Evolutionary conservation across 2,329 filamentous ascomycete species (phyloP).

Genomic region (Talaromyces sp.): DNA sequence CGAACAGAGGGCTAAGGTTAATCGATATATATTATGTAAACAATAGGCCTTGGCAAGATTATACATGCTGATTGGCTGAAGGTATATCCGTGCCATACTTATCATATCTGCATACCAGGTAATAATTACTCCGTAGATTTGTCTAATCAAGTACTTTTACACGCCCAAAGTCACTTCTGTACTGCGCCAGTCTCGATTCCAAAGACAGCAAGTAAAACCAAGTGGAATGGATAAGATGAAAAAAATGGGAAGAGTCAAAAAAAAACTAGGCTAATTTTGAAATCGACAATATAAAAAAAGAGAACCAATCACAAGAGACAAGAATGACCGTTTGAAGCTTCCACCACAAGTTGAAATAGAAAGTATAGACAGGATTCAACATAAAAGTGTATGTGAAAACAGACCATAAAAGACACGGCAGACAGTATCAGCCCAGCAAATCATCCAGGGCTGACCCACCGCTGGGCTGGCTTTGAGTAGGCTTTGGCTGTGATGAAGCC

Average conservation of each 20-base stretch:
- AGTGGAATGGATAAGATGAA: background rate
- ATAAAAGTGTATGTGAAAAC: slow-evolving; percentile 22
- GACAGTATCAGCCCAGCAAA: slow-evolving; percentile 4
- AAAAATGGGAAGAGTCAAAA: background rate
- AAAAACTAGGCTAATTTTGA: background rate
- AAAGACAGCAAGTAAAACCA: background rate
- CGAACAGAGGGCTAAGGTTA: background rate
- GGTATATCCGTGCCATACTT: too few species aligned
- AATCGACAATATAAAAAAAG: background rate
- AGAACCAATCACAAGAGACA: background rate
- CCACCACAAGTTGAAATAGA: background rate
- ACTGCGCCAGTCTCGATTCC: background rate
- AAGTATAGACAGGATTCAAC: background rate
- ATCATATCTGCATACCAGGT: too few species aligned
- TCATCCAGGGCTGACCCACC: background rate
- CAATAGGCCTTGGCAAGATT: background rate
- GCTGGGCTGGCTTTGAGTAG: background rate
- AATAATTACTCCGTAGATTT: too few species aligned
- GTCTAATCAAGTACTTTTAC: too few species aligned
- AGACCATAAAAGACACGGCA: slow-evolving; percentile 24
- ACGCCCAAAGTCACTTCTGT: background rate
- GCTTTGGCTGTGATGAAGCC: background rate
- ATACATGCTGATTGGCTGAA: background rate
- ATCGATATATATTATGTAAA: background rate
- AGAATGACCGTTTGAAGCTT: background rate